Percentiles rank a stretch among this genome's conserved stretches.
Evolutionary conservation across 179 eudicot species (phyloP).

Genomic region (Amaranthus tricolor): DNA sequence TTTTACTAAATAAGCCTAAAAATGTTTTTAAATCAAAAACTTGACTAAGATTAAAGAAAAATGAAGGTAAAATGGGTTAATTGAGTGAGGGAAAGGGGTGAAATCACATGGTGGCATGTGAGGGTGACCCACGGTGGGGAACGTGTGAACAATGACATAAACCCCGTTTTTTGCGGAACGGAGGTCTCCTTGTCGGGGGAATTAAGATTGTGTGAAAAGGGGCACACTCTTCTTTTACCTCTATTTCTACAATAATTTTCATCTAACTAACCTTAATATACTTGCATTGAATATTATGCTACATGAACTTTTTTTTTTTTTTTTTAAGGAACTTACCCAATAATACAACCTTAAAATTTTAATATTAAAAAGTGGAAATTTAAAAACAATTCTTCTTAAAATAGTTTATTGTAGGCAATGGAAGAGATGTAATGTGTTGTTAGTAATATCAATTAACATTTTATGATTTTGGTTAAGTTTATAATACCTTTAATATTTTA

Average conservation of each 20-base stretch:
- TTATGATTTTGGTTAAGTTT: too few relatives aligned
- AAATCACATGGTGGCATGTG: conserved; percentile 62
- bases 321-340: too few relatives aligned
- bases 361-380: too few relatives aligned
- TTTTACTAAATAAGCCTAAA: too few relatives aligned
- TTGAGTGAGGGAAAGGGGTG: neutral
- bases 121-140: conserved; percentile 46
- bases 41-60: neutral
- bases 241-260: conserved; percentile 17
- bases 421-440: too few relatives aligned
- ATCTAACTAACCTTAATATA: conserved; percentile 7
- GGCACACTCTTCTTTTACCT: conserved; percentile 4
- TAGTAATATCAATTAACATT: too few relatives aligned
- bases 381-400: too few relatives aligned
- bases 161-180: conserved; percentile 58
- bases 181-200: conserved; percentile 48
- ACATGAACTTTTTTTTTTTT: too few relatives aligned
- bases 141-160: conserved; percentile 41
- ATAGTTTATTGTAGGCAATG: too few relatives aligned
- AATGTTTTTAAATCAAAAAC: too few relatives aligned
- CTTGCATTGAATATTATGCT: neutral
- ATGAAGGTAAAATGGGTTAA: neutral
- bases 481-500: too few relatives aligned
- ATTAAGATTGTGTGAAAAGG: neutral
- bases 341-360: too few relatives aligned